phyloP scores from a whole-genome alignment of 176 grass and related monocot species.

The Zizania latifolia region DNA sequence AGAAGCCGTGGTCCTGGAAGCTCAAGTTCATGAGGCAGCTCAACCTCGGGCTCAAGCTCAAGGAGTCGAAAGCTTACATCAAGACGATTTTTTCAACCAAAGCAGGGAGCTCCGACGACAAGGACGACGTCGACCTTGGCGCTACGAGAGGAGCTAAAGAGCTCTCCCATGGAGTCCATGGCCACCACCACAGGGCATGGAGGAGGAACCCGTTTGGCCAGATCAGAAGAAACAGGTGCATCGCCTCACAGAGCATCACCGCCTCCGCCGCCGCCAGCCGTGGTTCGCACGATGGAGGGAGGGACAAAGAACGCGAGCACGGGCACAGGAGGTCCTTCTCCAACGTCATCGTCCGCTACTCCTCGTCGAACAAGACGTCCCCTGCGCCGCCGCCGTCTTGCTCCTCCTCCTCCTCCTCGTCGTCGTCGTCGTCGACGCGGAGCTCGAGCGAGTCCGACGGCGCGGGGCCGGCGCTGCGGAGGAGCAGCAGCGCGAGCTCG shows the following conservation, averaged over 20 bases:
- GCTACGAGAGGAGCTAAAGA: conserved; percentile 6
- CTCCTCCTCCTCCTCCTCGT: too few species aligned
- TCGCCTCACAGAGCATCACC: neutral
- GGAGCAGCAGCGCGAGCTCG: conserved; percentile 79
- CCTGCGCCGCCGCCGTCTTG: conserved; percentile 17
- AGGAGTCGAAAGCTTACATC: conserved; percentile 69
- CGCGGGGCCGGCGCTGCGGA: conserved; percentile 43
- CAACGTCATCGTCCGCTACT: conserved; percentile 46
- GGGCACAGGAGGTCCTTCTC: conserved; percentile 77
- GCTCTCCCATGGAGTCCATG: neutral
- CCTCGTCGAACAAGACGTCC: conserved; percentile 40
- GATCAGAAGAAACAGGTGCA: conserved; percentile 30
- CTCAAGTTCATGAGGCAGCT: conserved; percentile 52
- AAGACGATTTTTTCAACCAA: conserved; percentile 68
- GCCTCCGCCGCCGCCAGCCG: neutral
- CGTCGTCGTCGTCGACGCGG: conserved; percentile 42
- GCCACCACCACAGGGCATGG: conserved; percentile 29
- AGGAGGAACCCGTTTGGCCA: conserved; percentile 59
- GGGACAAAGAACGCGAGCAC: conserved; percentile 39
- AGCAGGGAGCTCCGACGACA: conserved; percentile 21
- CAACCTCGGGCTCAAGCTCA: conserved; percentile 59
- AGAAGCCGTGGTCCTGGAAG: conserved; percentile 69
- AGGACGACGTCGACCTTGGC: neutral
- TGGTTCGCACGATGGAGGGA: neutral
- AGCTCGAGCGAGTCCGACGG: conserved; percentile 43